Evolutionary conservation across 345 rosid genomes (phyloP), one percentile per base, ranked within the genome.

Genomic region (Murraya koenigii): DNA sequence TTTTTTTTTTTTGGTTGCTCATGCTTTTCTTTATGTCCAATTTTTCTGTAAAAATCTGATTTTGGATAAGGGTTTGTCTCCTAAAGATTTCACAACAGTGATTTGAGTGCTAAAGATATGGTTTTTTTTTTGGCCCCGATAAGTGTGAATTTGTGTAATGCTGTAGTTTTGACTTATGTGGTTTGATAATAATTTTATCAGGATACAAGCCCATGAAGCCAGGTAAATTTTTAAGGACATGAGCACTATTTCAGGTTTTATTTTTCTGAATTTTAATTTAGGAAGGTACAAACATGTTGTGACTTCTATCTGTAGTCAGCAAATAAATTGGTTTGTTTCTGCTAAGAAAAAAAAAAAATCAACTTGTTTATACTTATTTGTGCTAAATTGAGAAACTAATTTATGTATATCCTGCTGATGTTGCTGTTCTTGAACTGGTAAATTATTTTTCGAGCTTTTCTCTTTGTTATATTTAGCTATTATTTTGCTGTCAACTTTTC

Each of bases 401-500:
- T 20, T 22, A 41, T 35, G 58, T 72, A 36, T 70, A 25, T 70
- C 54, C 65, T 49, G 80, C 64, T 70, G 38, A 28, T 77, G 49
- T 44, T 63, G 69, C 65, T 82, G 28, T 68, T 69, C 75, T 26
- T 75, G 59, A 56, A 76, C 62, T 25, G 70, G 49, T n/a, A 75
- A 49, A 80, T 35, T 65, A 28, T 25, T 58, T 47, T 69, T 77
- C 65, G 78, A 76, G 81, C 75, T 76, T 39, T 66, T 78, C 3
- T 77, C 58, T 63, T 26, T 63, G 58, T 80, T 61, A 65, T 41
- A 55, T 69, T 69, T 33, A 60, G 69, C 72, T 41, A 1, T 64
- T 10, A 20, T 72, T 72, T 74, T 63, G 81, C 82, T 77, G 81
- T 82, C 78, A 60, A 14, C 9, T 77, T 70, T 79, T 61, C 49